Percentiles rank a stretch among this genome's conserved stretches.
Evolutionary conservation across 2,329 filamentous ascomycete species (phyloP).

Genomic region (Sphaceloma murrayae): DNA sequence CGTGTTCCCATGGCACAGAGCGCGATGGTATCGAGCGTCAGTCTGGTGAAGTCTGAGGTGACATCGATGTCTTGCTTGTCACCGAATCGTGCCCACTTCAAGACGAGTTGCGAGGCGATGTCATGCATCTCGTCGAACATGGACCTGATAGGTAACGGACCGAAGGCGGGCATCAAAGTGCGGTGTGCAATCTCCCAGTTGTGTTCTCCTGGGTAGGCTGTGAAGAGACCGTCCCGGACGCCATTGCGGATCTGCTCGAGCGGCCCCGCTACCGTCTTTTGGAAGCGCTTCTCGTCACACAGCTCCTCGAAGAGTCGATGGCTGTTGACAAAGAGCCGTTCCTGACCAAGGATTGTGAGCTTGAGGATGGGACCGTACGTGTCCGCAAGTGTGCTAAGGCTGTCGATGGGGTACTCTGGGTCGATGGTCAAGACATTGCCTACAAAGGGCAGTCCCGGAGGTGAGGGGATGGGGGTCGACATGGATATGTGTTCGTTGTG

Average conservation of each 20-base stretch:
- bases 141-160: slow-evolving; percentile 35
- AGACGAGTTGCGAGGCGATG: slow-evolving; percentile 28
- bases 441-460: slow-evolving; percentile 53
- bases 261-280: slow-evolving; percentile 45
- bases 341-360: slow-evolving; percentile 19
- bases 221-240: slow-evolving; percentile 36
- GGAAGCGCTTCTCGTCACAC: slow-evolving; percentile 40
- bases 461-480: slow-evolving; percentile 49
- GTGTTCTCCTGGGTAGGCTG: slow-evolving; percentile 31
- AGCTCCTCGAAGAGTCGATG: slow-evolving; percentile 32
- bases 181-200: slow-evolving; percentile 35
- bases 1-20: slow-evolving; percentile 62
- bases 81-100: slow-evolving; percentile 34
- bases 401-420: slow-evolving; percentile 43
- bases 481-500: slow-evolving; percentile 6
- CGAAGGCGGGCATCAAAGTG: slow-evolving; percentile 39
- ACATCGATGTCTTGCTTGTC: slow-evolving; percentile 47
- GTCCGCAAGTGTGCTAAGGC: slow-evolving; percentile 44
- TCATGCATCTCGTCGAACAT: slow-evolving; percentile 36
- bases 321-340: slow-evolving; percentile 21
- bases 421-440: slow-evolving; percentile 59
- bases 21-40: slow-evolving; percentile 63
- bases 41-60: slow-evolving; percentile 60
- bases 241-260: slow-evolving; percentile 51
- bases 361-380: slow-evolving; percentile 22